Base-by-base conservation (phyloP, 306 rosid genomes). In the Quercus mongolica region DNA sequence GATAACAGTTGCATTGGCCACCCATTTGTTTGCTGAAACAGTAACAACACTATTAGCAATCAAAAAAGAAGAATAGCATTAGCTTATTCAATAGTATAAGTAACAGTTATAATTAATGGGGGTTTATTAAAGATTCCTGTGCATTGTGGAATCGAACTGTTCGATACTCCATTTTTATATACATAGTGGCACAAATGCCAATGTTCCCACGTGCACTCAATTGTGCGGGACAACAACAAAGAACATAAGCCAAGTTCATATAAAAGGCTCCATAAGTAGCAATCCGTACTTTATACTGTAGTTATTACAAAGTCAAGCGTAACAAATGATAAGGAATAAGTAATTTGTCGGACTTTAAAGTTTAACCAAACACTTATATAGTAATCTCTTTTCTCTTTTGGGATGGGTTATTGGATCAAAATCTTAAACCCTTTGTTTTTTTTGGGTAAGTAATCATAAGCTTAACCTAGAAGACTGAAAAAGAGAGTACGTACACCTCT, bases 1-100 rank as follows among this genome's bases (percentile, higher is more conserved):
- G 97, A 85, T 70, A 96, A 81, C 73, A 93, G 97, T 85, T 96
- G 99, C 91, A 88, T 73, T 52, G 94, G 94, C 99, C 99, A 96
- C 73, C 97, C 99, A 76, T 87, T 82, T 78, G 90, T 62, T 85
- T 84, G 87, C 99, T 93, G 96, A 71, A 78, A 83, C 46, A 81
- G 62, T 63, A 75, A 77, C 75, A 71, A 80, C 46, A 63, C 11
- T 26, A 33, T 23, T 3, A 75, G 71, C 74, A 73, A 79, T 25
- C 19, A 38, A 55, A 74, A 57, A 3, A n/a, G 10, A 20, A 3
- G 11, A 57, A 21, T 6, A 20, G 23, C 9, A 56, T 33, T 33
- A 59, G 20, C 54, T 49, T 10, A 12, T 49, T 12, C 17, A 49
- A 49, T 49, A 49, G 54, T 49, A 49, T 10, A 10, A 49, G 54